Evolutionary conservation across 2,329 filamentous ascomycete genomes (phyloP).

Genomic region (Aspergillus cejpii): DNA sequence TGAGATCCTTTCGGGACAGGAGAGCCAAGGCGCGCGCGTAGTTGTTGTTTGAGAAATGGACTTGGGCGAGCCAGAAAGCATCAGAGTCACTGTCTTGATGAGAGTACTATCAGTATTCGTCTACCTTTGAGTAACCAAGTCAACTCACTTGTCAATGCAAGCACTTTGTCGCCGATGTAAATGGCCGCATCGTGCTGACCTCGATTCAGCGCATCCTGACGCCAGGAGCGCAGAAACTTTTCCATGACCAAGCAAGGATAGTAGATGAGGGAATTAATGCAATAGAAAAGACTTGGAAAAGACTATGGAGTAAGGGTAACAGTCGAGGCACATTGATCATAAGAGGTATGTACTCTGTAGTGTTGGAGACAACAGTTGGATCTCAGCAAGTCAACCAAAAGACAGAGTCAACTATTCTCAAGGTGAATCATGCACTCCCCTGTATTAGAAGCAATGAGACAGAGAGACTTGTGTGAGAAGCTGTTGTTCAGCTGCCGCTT

Average conservation of each 20-base stretch:
- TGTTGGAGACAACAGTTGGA: too few relatives aligned
- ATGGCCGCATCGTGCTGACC: conserved; percentile 95
- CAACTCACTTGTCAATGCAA: conserved; percentile 80
- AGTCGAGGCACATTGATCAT: neutral
- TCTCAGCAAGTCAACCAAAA: too few relatives aligned
- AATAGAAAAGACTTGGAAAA: neutral
- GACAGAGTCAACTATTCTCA: too few relatives aligned
- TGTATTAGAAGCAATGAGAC: too few relatives aligned
- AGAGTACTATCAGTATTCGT: conserved; percentile 4
- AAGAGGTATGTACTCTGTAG: too few relatives aligned
- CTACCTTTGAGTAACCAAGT: neutral
- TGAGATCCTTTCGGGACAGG: conserved; percentile 74
- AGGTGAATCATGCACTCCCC: too few relatives aligned
- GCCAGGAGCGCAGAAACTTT: conserved; percentile 86
- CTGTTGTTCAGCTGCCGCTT: too few relatives aligned
- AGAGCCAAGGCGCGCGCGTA: conserved; percentile 87
- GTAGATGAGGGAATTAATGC: neutral
- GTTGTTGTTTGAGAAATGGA: conserved; percentile 92
- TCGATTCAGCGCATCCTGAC: conserved; percentile 90
- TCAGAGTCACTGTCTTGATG: conserved; percentile 83
- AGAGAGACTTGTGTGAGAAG: too few relatives aligned
- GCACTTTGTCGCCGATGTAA: conserved; percentile 93
- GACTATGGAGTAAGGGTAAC: neutral
- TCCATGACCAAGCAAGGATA: conserved; percentile 57
- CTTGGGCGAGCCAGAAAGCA: conserved; percentile 96